Evolutionary conservation across 441 rosid species (phyloP), one percentile per base, ranked within the genome.

Genomic region (Adansonia madagascariensis): DNA sequence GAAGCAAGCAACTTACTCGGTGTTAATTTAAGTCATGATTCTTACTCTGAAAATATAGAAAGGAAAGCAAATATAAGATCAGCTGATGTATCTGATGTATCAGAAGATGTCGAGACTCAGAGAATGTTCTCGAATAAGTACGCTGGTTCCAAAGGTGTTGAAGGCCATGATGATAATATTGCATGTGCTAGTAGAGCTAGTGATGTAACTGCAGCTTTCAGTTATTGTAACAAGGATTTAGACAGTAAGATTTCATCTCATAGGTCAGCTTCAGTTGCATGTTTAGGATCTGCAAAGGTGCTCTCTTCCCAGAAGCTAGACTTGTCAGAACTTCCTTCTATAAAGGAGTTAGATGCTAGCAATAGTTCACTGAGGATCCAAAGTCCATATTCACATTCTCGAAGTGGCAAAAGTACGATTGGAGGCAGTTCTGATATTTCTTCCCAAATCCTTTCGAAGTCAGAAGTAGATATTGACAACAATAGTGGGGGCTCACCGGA

Each of bases 1-100:
- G 95, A 91, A 86, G 88, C 92, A 75, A 89, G 97, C 85, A 89
- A 90, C 79, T 77, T 82, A 49, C 77, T 77, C n/a, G 85, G 83
- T 75, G 87, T 85, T 73, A 84, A 84, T 86, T 85, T 88, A 43
- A 81, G 78, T 83, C 91, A 82, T 75, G 93, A 86, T 87, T 82
- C 93, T 59, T 49, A 88, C 75, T 86, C 88, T 74, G 89, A 86
- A 76, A 88, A 79, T 85, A 86, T 86, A 46, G 90, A 91, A 76
- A 90, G 89, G 81, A 90, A 87, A 88, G 86, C 80, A 80, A 84
- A 50, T 18, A 6, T 75, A 52, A 88, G 88, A 86, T 74, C 80
- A 75, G 83, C 87, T 73, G 84, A 85, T 62, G 57, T 47, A 72
- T 84, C 78, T 24, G 90, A 85, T 67, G 86, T 83, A 77, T 85